Conservation (phyloP, 208 protist genomes). For the Wallacemonas sp. region DNA sequence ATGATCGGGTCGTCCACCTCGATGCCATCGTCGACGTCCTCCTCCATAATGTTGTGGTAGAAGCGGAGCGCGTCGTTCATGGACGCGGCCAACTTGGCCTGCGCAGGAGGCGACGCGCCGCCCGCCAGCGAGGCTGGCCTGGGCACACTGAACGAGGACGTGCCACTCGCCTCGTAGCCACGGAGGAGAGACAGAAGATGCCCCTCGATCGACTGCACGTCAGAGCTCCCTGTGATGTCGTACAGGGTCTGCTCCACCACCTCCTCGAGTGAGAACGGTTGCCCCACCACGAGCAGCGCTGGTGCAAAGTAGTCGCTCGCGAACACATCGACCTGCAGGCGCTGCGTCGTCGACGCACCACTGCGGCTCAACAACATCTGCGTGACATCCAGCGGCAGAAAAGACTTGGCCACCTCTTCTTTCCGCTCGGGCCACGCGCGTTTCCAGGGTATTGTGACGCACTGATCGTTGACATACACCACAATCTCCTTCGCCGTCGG, state of each 20-base stretch:
- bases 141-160: neutral
- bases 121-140: neutral
- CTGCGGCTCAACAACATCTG: slow-evolving; percentile 48
- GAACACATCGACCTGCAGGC: slow-evolving; percentile 61
- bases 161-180: neutral
- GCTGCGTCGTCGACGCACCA: slow-evolving; percentile 32
- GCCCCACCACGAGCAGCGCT: slow-evolving; percentile 51
- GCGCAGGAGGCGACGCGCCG: neutral
- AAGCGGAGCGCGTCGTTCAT: slow-evolving; percentile 20
- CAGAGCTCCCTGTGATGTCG: slow-evolving; percentile 17
- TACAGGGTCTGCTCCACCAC: slow-evolving; percentile 48
- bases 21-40: slow-evolving; percentile 57
- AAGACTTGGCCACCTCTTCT: slow-evolving; percentile 64
- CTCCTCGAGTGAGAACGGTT: slow-evolving; percentile 50
- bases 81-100: neutral
- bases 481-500: slow-evolving; percentile 72
- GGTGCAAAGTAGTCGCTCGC: slow-evolving; percentile 63
- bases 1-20: slow-evolving; percentile 72
- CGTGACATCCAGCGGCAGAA: slow-evolving; percentile 78
- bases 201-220: slow-evolving; percentile 9
- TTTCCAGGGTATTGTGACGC: slow-evolving; percentile 65
- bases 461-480: slow-evolving; percentile 76
- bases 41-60: slow-evolving; percentile 35
- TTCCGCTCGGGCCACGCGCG: slow-evolving; percentile 75
- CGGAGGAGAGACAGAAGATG: slow-evolving; percentile 18